phyloP scores from a whole-genome alignment of 75 land plant genomes.

The Adiantum capillusveneris region DNA sequence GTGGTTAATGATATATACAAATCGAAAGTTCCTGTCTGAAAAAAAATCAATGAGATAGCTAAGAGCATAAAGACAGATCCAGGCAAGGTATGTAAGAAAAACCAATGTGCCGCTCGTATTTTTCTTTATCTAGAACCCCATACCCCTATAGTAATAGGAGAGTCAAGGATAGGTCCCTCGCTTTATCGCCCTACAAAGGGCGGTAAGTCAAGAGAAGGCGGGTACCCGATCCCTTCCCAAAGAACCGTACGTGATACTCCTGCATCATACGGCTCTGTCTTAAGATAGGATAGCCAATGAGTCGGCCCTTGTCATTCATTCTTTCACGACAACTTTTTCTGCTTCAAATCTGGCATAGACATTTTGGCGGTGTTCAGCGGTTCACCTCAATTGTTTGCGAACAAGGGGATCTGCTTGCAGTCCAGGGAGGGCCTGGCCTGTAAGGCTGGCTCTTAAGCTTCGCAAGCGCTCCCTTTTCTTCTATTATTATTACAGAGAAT shows the following conservation, averaged over 20 bases:
- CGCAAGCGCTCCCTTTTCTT: too few species aligned
- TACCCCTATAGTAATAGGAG: slow-evolving; percentile 6
- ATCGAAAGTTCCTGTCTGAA: slow-evolving; percentile 2
- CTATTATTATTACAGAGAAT: too few species aligned
- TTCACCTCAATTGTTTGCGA: too few species aligned
- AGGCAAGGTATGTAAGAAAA: background rate
- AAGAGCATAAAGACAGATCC: slow-evolving; percentile 7
- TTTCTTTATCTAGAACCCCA: slow-evolving; percentile 10
- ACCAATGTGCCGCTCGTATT: slow-evolving; percentile 6
- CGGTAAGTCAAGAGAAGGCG: background rate
- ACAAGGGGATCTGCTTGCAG: too few species aligned
- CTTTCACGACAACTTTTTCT: too few species aligned
- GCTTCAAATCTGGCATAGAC: too few species aligned
- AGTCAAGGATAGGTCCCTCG: too few species aligned
- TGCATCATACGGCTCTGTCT: slow-evolving; percentile 12
- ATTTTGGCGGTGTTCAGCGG: too few species aligned
- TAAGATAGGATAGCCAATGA: background rate
- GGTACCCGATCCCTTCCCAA: slow-evolving; percentile 14
- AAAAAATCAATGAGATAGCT: slow-evolving; percentile 3
- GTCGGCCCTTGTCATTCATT: too few species aligned
- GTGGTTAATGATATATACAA: slow-evolving; percentile 6
- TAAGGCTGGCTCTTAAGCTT: too few species aligned
- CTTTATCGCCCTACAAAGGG: too few species aligned
- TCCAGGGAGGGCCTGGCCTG: too few species aligned
- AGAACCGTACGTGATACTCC: slow-evolving; percentile 17